Base-by-base conservation (phyloP, 805 yeast genomes). In the Candida arabinofermentans region DNA sequence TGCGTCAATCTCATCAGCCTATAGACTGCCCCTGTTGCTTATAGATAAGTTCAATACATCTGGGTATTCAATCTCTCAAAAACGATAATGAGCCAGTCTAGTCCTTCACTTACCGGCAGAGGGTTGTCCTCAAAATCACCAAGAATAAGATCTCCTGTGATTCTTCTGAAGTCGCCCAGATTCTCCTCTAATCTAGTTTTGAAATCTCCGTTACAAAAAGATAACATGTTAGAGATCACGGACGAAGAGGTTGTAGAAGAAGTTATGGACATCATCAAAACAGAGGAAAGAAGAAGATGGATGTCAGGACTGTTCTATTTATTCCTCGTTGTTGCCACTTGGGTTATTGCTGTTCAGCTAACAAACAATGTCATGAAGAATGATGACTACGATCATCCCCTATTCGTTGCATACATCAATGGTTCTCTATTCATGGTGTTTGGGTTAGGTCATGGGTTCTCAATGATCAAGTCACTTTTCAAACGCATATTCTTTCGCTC, bases 331-430 rank as follows among this genome's bases (percentile, higher is more conserved):
- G 64, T 76, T 8, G 41, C 60, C 8, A 64, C 75, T 1, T 75
- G 81, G 79, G 66, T 76, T 27, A 40, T 66, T 3, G 76, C 79
- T 0, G 59, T 72, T 16, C 79, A 75, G 47, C 45, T 75, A 46
- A 72, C 72, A 34, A 76, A 74, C 46, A 53, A 62, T 4, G 71
- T 74, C n/a, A 57, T 75, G 44, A 76, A 76, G 44, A 71, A 70
- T 23, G 72, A 66, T 19, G 67, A 65, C 10, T 76, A 69, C 50
- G 65, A 61, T 27, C 77, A 75, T 44, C 81, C 82, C 4, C 55
- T 69, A 27, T 59, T 76, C 47, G 63, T 74, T 37, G 65, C 79
- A 0, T 66, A 70, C 31, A 49, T 73, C 27, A 69, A 74, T n/a
- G 80, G 80, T 1, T 55, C 70, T 2, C 70, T 72, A 36, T 76